Evolutionary conservation across 73 alveolate species (phyloP).

Genomic region (Tetrahymena borealis): DNA sequence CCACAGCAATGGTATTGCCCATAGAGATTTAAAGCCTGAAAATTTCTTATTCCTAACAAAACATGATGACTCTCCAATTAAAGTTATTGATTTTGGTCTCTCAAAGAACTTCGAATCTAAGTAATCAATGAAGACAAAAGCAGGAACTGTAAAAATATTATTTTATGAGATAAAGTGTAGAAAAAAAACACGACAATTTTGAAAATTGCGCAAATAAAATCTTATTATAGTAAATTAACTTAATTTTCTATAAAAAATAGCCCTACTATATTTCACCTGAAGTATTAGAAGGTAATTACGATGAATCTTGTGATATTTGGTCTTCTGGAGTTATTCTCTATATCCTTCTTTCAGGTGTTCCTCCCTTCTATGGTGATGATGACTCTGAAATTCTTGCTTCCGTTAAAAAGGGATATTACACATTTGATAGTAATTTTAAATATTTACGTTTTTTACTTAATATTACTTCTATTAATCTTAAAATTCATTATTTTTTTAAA

Average conservation of each 20-base stretch:
- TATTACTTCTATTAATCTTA: background rate
- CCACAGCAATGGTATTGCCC: conserved; percentile 70
- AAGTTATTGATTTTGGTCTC: conserved; percentile 84
- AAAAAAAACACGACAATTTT: background rate
- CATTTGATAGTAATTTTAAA: conserved; percentile 41
- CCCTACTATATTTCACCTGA: conserved; percentile 70
- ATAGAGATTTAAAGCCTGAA: conserved; percentile 90
- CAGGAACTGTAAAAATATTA: conserved; percentile 56
- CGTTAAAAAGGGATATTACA: conserved; percentile 36
- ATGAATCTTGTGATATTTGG: conserved; percentile 70
- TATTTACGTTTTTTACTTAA: background rate
- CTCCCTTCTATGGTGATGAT: conserved; percentile 89
- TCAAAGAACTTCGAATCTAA: conserved; percentile 53
- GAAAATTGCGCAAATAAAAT: too few relatives aligned
- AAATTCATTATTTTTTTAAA: too few relatives aligned
- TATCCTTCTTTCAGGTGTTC: conserved; percentile 73
- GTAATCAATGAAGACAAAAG: conserved; percentile 57
- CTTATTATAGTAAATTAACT: background rate
- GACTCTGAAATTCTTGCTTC: conserved; percentile 63
- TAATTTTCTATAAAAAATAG: background rate
- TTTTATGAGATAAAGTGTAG: background rate
- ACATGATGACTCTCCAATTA: conserved; percentile 55
- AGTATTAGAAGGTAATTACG: conserved; percentile 47
- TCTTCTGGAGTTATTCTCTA: conserved; percentile 69
- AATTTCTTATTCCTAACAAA: conserved; percentile 68